phyloP scores from a whole-genome alignment of 805 yeast genomes.

The Nakazawaea wickerhamii region DNA sequence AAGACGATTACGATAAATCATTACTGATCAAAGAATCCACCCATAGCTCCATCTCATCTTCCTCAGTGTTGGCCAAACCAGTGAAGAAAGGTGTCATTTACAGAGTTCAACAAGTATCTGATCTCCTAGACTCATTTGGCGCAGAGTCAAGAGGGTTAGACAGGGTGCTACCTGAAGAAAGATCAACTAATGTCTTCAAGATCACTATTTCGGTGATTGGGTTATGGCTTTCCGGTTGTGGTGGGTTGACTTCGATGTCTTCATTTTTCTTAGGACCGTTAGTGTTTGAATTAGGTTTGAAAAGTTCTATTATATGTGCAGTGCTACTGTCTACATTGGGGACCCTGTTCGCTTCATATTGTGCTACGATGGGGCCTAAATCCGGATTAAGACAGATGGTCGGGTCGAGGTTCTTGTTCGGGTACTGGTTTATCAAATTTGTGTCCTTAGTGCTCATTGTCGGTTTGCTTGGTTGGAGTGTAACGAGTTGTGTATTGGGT shows the following conservation, averaged over 20 bases:
- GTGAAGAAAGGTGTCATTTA: background rate
- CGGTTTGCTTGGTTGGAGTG: constrained; percentile 91
- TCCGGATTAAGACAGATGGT: constrained; percentile 91
- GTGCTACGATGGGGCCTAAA: constrained; percentile 83
- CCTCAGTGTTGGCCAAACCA: background rate
- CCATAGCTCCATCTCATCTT: background rate
- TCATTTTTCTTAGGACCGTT: constrained; percentile 74
- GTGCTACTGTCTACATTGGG: constrained; percentile 62
- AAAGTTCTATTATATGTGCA: constrained; percentile 58
- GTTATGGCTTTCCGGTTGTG: constrained; percentile 81
- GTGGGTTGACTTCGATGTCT: constrained; percentile 87
- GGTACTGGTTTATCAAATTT: constrained; percentile 79
- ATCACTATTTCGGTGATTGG: constrained; percentile 47
- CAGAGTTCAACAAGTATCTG: constrained; percentile 20
- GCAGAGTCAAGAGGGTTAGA: constrained; percentile 81
- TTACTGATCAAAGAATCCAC: background rate
- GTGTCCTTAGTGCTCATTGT: constrained; percentile 66
- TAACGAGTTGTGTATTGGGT: constrained; percentile 83
- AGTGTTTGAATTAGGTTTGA: constrained; percentile 62
- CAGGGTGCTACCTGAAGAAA: constrained; percentile 60
- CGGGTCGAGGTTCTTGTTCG: constrained; percentile 71
- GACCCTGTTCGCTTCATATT: constrained; percentile 73
- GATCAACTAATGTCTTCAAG: constrained; percentile 17
- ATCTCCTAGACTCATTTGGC: constrained; percentile 45
- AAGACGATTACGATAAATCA: background rate